These are phyloP conservation scores for Symbiodinium pilosum DNA, from an alignment of 73 alveolate species.

Conservation along the genomic window DNA sequence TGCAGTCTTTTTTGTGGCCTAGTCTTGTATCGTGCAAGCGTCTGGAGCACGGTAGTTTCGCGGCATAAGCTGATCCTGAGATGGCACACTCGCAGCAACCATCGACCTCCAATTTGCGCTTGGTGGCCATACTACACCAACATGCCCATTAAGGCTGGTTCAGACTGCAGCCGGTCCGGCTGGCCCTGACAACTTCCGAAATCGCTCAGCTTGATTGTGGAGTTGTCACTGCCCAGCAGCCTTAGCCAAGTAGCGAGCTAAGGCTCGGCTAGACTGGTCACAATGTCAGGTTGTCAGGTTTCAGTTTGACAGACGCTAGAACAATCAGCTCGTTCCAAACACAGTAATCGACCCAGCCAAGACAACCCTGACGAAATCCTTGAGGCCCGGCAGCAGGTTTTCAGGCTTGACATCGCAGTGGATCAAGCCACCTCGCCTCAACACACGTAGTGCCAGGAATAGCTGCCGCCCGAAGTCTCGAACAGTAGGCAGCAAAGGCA, in stretches of 20 bases:
- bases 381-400: conserved; percentile 96
- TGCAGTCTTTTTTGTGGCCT: not conserved
- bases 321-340: too few relatives aligned
- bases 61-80: conserved; percentile 91
- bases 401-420: conserved; percentile 98
- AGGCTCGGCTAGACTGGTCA: too few relatives aligned
- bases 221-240: conserved; percentile 22
- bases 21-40: not conserved
- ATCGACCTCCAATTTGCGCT: not conserved
- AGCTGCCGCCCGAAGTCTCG: conserved; percentile 97
- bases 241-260: not conserved
- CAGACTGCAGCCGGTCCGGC: conserved; percentile 10
- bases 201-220: conserved; percentile 96
- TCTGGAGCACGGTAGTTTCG: conserved; percentile 95
- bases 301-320: too few relatives aligned
- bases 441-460: conserved; percentile 96
- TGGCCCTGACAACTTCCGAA: conserved; percentile 96
- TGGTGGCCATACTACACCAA: not conserved
- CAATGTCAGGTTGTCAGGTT: not conserved
- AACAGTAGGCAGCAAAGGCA: conserved; percentile 96
- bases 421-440: conserved; percentile 93
- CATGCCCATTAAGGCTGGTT: not conserved
- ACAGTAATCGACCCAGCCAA: too few relatives aligned
- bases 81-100: not conserved
- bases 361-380: too few relatives aligned